Evolutionary conservation across 345 rosid species (phyloP), one percentile per base, ranked within the genome.

Genomic region (Salix purpurea): DNA sequence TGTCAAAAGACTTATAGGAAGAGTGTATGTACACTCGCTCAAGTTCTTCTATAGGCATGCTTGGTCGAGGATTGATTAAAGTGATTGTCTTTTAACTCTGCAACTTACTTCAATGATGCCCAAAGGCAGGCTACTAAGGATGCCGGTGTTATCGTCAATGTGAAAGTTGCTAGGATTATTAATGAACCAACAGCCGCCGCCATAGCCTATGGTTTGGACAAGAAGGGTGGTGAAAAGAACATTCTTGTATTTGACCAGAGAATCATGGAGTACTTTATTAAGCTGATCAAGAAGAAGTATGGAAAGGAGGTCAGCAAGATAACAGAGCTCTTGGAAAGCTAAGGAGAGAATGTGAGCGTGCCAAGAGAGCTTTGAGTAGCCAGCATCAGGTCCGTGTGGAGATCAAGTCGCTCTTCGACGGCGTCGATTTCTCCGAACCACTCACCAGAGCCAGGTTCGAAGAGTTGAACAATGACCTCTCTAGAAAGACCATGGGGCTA

Each of bases 41-140:
- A 3, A 6, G 14, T 8, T 23, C n/a, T 0, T 28, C 2, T 58
- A 11, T 2, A 15, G 18, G 44, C 24, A 1, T 61, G 6, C 37
- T 5, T 48, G 58, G 26, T 67, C 3, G 39, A 5, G 7, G 6
- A 4, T 67, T 67, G 46, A 10, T 5, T 67, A 21, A 37, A 8
- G 44, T 67, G 23, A 19, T 16, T 5, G 7, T 21, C 36, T 36
- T 6, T 36, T 6, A 34, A 34, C 13, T 8, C 46, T 67, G 30
- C 78, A 79, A 75, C 82, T 9, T 82, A 82, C 70, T 82, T 75
- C 64, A 82, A 75, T 71, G 85, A 82, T 71, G 80, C 80, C 66
- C 82, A 82, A 19, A 78, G 74, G 69, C 77, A 71, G 60, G 81
- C 79, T 21, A 82, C 79, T 11, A 75, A 75, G 77, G 82, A 78